Evolutionary conservation across 345 rosid genomes (phyloP).

Genomic region (Eucalyptus sp.): DNA sequence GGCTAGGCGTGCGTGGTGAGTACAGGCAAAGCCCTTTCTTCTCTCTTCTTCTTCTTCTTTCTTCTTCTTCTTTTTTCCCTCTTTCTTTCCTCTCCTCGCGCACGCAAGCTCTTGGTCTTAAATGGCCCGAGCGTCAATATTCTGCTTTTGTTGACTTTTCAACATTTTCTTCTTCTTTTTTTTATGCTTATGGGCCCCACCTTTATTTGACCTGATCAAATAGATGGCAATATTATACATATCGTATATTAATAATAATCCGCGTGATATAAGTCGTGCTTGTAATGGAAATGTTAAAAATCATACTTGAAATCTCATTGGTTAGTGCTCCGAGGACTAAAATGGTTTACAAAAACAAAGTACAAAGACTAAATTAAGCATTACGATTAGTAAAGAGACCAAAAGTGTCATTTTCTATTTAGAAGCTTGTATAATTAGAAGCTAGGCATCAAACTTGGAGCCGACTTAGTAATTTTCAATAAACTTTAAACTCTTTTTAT

Average conservation of each 20-base stretch:
- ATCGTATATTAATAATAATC: not conserved
- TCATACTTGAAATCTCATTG: not conserved
- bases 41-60: no score
- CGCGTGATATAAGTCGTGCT: not conserved
- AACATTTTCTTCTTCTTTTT: not conserved
- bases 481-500: not conserved
- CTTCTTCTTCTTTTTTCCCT: not conserved
- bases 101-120: not conserved
- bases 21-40: no score
- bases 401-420: not conserved
- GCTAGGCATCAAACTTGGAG: not conserved
- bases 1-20: rapidly evolving
- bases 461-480: not conserved
- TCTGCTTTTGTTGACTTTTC: not conserved
- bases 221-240: not conserved
- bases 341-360: not conserved
- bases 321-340: not conserved
- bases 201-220: not conserved
- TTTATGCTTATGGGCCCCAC: not conserved
- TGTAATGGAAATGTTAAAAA: not conserved
- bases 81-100: not conserved
- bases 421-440: not conserved
- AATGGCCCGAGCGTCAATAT: not conserved
- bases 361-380: not conserved
- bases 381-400: not conserved